Base-by-base conservation (phyloP, 768 basidiomycete genomes). In the Saitozyma podzolica region DNA sequence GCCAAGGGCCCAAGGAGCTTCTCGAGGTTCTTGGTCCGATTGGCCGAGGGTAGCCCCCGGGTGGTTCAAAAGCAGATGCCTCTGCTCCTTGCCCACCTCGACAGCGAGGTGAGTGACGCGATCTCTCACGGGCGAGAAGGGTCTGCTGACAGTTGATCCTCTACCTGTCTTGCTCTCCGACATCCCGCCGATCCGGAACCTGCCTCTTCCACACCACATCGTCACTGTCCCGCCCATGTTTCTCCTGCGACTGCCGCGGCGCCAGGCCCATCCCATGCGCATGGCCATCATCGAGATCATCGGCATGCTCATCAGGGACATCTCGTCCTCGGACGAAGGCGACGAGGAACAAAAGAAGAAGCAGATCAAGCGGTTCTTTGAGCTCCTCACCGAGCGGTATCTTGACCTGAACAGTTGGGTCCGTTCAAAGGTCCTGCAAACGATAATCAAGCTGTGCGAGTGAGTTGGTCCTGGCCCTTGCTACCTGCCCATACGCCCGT, bases 251-350 rank as follows among this genome's bases (percentile, higher is more conserved):
- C 29, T 29, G 29, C 29, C 29, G 5, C 5, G 2, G 29, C 29
- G 8, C 6, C 69, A 96, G 92, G 88, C 93, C 0, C 96, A 98
- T 75, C 91, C 93, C 0, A 93, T 99, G 87, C 91, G 96, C 48
- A 89, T 92, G 82, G 91, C 92, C 0, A 84, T 99, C 59, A 86
- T 99, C 55, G 95, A 98, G 76, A 85, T 94, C 61, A 86, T 98
- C 47, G 92, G 91, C 6, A 82, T 83, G 62, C 85, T 98, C 64
- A 92, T 98, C 74, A 83, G 84, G 50, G 91, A 97, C 66, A 85
- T 97, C 11, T 86, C 89, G 0, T 74, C 80, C 17, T 83, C 86
- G 3, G 85, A 71, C 81, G 77, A 83, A 56, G 76, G 74, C 6
- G 79, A 80, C 66, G 77, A 77, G 45, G 80, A 88, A 76, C 90